Base-by-base conservation (phyloP, 2,329 filamentous ascomycete species). In the Lithohypha guttulata region DNA sequence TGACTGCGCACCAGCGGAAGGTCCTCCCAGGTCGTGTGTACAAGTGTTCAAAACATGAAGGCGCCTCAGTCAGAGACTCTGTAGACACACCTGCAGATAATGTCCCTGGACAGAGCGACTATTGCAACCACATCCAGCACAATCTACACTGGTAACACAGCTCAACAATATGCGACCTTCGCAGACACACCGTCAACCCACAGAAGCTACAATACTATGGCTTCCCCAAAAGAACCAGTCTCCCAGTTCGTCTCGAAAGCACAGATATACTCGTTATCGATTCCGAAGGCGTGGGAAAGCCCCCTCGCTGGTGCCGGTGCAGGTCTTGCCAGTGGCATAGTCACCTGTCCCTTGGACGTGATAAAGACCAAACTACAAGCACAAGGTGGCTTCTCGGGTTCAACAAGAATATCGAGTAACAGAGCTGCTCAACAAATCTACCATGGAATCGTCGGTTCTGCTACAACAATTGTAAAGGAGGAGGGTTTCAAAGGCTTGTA, bases 291-390 rank as follows among this genome's bases (percentile, higher is more conserved):
- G 35, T 71, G 68, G 43, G 65, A 96, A 59, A 84, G 93, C 59
- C 84, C 85, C 46, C 69, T 95, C 41, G 81, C 85, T 29, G 91
- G 91, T 41, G 89, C 87, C 34, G 71, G 84, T 42, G 89, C 87
- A 35, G 91, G 91, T 34, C 84, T 96, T 54, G 86, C 85, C 15
- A 94, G 87, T 6, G 91, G 91, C 35, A 75, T 98, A 41, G 84
- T 95, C 49, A 96, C 89, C 38, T 98, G 91, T 59, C 91, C 91
- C 28, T 78, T 98, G 51, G 91, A 98, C 68, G 91, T 98, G 46
- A 96, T 98, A 63, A 98, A 98, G 68, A 98, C 91, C 30, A 96
- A 95, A 62, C 65, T 98, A 44, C 91, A 98, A 60, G 89, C 87
- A 11, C 91, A 96, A 59, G 89, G 89, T 47, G 84, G 85, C 14